A percentile compares a stretch with the other conserved stretches of the same genome.
Evolutionary conservation across 805 yeast genomes (phyloP).

Genomic region (Cyberlindnera mycetangii): DNA sequence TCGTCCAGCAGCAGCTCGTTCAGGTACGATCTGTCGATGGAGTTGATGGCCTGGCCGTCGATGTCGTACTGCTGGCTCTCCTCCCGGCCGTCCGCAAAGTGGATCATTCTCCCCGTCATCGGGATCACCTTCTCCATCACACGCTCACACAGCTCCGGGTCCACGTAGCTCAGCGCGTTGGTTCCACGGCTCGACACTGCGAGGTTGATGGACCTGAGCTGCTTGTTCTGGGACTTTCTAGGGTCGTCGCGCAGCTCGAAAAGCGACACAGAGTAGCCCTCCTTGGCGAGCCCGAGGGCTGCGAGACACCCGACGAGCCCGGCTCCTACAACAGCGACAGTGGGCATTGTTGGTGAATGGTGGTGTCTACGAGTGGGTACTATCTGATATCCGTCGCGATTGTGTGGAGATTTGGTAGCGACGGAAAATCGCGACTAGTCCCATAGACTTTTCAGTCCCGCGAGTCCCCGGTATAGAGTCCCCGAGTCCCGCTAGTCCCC

Average conservation of each 20-base stretch:
- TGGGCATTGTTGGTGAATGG: conserved; percentile 1
- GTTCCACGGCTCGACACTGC: conserved; percentile 89
- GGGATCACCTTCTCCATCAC: conserved; percentile 68
- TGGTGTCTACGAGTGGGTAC: no score
- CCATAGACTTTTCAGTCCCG: no score
- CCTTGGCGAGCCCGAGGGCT: conserved; percentile 72
- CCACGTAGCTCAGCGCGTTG: conserved; percentile 61
- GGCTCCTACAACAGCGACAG: conserved; percentile 74
- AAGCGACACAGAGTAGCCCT: conserved; percentile 69
- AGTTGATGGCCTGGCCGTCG: conserved; percentile 70
- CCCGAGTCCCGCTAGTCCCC: no score
- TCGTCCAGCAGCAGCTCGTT: conserved; percentile 67
- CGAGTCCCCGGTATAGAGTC: no score
- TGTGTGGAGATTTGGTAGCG: no score
- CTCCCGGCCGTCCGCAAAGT: conserved; percentile 59
- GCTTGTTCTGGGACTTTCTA: conserved; percentile 37
- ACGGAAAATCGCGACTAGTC: no score
- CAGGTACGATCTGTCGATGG: conserved; percentile 73
- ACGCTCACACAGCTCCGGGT: conserved; percentile 50
- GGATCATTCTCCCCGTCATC: conserved; percentile 90
- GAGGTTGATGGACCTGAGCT: conserved; percentile 71
- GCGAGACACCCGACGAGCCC: conserved; percentile 87
- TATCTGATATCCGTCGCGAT: no score
- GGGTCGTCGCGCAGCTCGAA: conserved; percentile 75
- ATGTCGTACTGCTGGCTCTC: conserved; percentile 75